Percentiles rank a stretch among this genome's conserved stretches.
Evolutionary conservation across 257 asterid species (phyloP).

Genomic region (Hygrophila difformis): DNA sequence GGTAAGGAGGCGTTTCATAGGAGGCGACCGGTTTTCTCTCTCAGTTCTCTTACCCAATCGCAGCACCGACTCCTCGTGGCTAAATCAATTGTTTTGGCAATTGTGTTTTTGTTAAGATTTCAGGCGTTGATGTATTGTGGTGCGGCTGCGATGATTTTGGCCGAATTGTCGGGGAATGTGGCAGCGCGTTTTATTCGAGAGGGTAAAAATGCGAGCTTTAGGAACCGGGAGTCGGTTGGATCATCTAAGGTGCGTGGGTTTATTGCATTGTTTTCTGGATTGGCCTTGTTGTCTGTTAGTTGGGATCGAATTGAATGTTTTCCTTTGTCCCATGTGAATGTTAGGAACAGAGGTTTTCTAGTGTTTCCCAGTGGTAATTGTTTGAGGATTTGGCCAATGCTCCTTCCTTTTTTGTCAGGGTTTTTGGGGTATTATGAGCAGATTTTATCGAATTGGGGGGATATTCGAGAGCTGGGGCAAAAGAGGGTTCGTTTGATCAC

Average conservation of each 20-base stretch:
- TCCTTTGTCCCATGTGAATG: constrained; percentile 62
- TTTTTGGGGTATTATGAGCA: constrained; percentile 73
- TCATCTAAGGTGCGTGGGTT: constrained; percentile 60
- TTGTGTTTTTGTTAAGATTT: constrained; percentile 62
- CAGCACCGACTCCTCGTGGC: constrained; percentile 42
- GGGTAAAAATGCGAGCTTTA: constrained; percentile 38
- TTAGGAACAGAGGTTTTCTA: constrained; percentile 33
- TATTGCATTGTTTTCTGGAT: constrained; percentile 45
- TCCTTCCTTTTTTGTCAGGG: constrained; percentile 78
- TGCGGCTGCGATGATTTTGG: constrained; percentile 82
- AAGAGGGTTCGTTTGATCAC: constrained; percentile 61
- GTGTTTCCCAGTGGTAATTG: constrained; percentile 55
- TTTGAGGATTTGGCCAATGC: constrained; percentile 80
- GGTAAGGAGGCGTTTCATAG: constrained; percentile 19
- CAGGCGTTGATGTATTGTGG: constrained; percentile 90
- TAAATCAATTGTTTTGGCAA: constrained; percentile 60
- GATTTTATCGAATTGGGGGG: constrained; percentile 51
- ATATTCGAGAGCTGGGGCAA: constrained; percentile 53
- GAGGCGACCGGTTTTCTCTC: constrained; percentile 33
- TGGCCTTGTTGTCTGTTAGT: constrained; percentile 63
- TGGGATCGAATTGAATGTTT: constrained; percentile 95
- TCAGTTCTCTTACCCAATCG: constrained; percentile 31
- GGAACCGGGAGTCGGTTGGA: constrained; percentile 19
- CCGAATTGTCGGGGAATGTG: constrained; percentile 70
- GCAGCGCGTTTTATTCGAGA: constrained; percentile 58